A percentile compares a stretch with the other conserved stretches of the same genome.
Evolutionary conservation across 2,329 filamentous ascomycete species (phyloP).

Genomic region (Verticillium longisporum): DNA sequence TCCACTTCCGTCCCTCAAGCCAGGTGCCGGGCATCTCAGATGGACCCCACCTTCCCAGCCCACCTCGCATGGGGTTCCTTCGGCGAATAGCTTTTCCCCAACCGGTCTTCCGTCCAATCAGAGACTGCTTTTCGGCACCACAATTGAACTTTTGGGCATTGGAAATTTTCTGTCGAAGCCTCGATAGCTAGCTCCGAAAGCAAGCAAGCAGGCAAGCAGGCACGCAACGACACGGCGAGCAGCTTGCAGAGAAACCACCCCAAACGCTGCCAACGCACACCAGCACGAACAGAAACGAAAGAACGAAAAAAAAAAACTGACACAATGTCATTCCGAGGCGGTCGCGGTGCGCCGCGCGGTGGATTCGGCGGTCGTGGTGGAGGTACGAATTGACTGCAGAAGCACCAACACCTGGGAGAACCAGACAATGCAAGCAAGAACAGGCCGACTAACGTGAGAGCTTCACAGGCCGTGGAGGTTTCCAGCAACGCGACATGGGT

Average conservation of each 20-base stretch:
- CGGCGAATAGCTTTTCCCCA: not conserved
- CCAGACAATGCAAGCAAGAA: not conserved
- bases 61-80: too few relatives aligned
- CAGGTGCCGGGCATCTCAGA: not conserved
- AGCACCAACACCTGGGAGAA: too few relatives aligned
- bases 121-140: constrained; percentile 3
- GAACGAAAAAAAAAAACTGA: not conserved
- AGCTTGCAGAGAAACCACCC: constrained; percentile 6
- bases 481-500: constrained; percentile 12
- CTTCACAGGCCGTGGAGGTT: constrained; percentile 11
- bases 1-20: not conserved
- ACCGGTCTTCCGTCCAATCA: not conserved
- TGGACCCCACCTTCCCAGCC: not conserved
- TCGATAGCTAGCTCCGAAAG: not conserved
- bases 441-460: not conserved
- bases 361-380: constrained; percentile 13
- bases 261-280: constrained; percentile 2
- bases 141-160: constrained; percentile 5
- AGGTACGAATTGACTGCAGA: not conserved
- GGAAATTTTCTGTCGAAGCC: constrained; percentile 11
- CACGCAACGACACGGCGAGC: constrained; percentile 4
- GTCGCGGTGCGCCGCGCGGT: constrained; percentile 13
- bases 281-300: too few relatives aligned
- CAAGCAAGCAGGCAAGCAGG: not conserved
- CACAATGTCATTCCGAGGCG: constrained; percentile 11